Evolutionary conservation across 495 filamentous ascomycete species (phyloP), one percentile per base, ranked within the genome.

Genomic region (Hypoxylon fuscum): DNA sequence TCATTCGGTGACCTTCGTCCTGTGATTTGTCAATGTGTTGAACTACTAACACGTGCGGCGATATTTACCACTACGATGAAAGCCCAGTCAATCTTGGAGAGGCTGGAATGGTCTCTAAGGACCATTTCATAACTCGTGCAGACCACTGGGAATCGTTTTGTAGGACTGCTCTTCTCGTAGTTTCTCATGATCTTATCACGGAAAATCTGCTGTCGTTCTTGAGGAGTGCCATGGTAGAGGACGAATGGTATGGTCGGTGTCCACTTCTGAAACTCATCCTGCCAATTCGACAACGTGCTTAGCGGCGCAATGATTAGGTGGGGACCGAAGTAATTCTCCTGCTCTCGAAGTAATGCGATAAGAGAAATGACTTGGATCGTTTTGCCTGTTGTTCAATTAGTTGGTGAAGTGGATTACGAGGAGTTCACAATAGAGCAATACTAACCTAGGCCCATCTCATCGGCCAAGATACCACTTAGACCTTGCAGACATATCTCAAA

Each of bases 1-100:
- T 98, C 79, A 98, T 85, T 5, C 95, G 90, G 71, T 98, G 95
- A 1, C 95, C 95, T 77, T 98, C 95, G 68, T 98, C 95, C 87
- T 88, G 43, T 56, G 29, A 42, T 44, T 3, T 23, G 35, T 41
- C 9, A 67, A 59, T 56, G 3, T 56, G 17, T 21, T n/a, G 6
- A 20, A 38, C 17, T 18, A 27, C 11, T n/a, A 43, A 18, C n/a
- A 18, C 1, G 31, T 37, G 29, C 11, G 1, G 21, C 22, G 27
- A 10, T 43, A 80, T 87, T 72, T 78, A 90, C 88, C 69, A 98
- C 96, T 66, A 98, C 92, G 66, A 98, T 97, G 71, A 96, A 96
- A 48, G 93, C 91, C 95, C 95, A 98, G 20, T 90, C 87, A 61
- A 94, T 95, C 56, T 88, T 86, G 23, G 85, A 81, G 4, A 98